phyloP scores from a whole-genome alignment of 345 rosid species.

The Durio zibethinus region DNA sequence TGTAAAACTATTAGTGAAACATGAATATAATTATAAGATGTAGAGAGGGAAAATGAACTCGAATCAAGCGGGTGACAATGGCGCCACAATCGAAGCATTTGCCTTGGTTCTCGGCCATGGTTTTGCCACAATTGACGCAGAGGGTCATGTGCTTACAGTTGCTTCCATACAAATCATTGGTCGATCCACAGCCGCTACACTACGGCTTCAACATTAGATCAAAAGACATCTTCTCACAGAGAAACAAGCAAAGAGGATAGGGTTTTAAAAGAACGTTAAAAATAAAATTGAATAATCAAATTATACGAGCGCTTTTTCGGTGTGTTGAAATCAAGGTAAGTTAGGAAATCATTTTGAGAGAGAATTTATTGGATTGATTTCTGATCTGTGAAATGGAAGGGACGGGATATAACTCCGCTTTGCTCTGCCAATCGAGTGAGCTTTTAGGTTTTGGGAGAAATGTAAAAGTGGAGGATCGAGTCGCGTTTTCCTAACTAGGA shows the following conservation, averaged over 20 bases:
- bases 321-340: neutral
- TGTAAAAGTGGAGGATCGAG: neutral
- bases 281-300: neutral
- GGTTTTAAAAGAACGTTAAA: neutral
- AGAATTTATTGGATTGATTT: neutral
- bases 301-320: neutral
- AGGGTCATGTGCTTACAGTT: slow-evolving; percentile 93
- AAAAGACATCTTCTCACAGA: slow-evolving; percentile 48
- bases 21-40: neutral
- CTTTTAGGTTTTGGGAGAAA: neutral
- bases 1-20: neutral
- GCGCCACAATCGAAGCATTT: slow-evolving; percentile 84
- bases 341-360: neutral
- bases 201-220: slow-evolving; percentile 71
- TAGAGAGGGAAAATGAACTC: slow-evolving; percentile 38
- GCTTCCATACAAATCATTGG: slow-evolving; percentile 77
- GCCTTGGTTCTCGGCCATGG: slow-evolving; percentile 76
- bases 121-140: slow-evolving; percentile 81
- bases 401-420: too few relatives aligned
- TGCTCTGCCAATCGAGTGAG: too few relatives aligned
- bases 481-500: neutral
- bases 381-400: neutral
- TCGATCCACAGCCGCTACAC: slow-evolving; percentile 74
- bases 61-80: slow-evolving; percentile 68
- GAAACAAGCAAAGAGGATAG: neutral